Evolutionary conservation across 345 rosid species (phyloP).

Genomic region (Lumnitzera littorea): DNA sequence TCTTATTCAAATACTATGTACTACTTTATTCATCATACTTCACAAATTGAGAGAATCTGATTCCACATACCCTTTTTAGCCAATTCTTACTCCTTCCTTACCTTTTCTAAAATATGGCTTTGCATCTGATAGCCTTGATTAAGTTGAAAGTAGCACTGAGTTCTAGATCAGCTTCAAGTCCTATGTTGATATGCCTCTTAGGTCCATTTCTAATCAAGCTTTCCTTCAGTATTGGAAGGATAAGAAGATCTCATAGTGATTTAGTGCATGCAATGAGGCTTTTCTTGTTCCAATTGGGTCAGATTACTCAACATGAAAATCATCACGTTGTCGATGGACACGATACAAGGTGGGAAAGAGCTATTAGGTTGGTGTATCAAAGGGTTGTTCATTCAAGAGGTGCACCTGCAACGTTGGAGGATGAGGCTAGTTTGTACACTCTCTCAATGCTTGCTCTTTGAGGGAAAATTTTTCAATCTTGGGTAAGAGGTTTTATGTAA

Average conservation of each 20-base stretch:
- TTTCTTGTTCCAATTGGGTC: constrained; percentile 16
- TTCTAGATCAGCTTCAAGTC: neutral
- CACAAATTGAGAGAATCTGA: no score
- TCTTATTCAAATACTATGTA: no score
- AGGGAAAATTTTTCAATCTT: neutral
- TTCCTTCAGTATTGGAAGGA: constrained; percentile 5
- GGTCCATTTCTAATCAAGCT: constrained; percentile 20
- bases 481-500: neutral
- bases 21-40: no score
- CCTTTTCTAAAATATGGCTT: constrained; percentile 1
- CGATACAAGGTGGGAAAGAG: constrained; percentile 19
- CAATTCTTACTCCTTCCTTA: no score
- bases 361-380: constrained; percentile 13
- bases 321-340: neutral
- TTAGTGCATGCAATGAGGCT: constrained; percentile 6
- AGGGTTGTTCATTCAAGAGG: constrained; percentile 4
- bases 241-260: constrained; percentile 8
- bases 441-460: constrained; percentile 23
- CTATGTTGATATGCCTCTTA: constrained; percentile 6
- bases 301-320: constrained; percentile 4
- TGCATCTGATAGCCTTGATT: constrained; percentile 12
- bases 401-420: constrained; percentile 1
- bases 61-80: no score
- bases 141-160: constrained; percentile 9
- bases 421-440: constrained; percentile 16